Conservation (phyloP, 108 stramenopile species). For the Skeletonema tropicum region DNA sequence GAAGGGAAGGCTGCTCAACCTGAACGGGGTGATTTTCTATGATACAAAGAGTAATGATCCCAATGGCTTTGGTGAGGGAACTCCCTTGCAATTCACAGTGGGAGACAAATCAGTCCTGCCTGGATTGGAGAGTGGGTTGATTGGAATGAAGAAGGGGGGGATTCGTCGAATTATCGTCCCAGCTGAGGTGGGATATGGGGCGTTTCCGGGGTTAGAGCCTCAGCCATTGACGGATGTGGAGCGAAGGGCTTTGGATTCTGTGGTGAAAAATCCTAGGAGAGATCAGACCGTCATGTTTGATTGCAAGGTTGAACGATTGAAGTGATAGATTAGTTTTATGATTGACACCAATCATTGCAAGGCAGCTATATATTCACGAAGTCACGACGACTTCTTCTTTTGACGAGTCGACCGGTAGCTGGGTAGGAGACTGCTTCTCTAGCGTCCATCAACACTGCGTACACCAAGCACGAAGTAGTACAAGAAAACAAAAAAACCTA, state of each 20-base stretch:
- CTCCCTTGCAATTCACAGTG: constrained; percentile 55
- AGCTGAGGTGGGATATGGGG: constrained; percentile 53
- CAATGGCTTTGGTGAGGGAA: constrained; percentile 70
- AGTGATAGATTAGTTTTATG: neutral
- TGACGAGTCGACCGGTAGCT: neutral
- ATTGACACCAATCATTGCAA: neutral
- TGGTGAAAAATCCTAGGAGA: constrained; percentile 68
- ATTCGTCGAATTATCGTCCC: constrained; percentile 68
- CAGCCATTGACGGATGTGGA: constrained; percentile 61
- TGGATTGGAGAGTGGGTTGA: constrained; percentile 62
- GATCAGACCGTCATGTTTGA: constrained; percentile 75
- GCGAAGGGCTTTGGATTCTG: constrained; percentile 68
- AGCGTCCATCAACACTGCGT: neutral
- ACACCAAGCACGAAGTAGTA: neutral
- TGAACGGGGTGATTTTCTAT: constrained; percentile 78
- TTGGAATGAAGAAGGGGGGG: constrained; percentile 63
- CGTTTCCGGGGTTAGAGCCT: constrained; percentile 60
- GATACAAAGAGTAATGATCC: constrained; percentile 75
- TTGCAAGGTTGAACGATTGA: constrained; percentile 64
- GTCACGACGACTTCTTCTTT: constrained; percentile 14
- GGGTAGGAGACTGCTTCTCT: constrained; percentile 1
- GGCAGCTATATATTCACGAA: too few relatives aligned
- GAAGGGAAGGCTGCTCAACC: constrained; percentile 64
- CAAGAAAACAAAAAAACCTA: neutral
- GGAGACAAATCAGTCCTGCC: constrained; percentile 63